Percentiles rank a stretch among this genome's conserved stretches.
Conservation (phyloP, 1,139 yeast species). For the Protomyces lactucae-debilis region DNA sequence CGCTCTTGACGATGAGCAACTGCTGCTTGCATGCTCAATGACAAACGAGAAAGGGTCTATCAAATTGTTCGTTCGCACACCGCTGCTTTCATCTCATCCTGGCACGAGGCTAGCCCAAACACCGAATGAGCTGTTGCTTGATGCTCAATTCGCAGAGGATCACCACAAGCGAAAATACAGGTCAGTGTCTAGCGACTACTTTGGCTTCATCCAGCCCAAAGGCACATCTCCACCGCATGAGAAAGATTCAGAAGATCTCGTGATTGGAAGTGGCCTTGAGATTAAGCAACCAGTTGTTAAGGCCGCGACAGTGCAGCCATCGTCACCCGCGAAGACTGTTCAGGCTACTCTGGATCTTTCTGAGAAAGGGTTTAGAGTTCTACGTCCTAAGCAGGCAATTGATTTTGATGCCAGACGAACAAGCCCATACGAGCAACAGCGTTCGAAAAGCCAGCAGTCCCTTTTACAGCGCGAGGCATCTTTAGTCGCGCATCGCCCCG, state of each 20-base stretch:
- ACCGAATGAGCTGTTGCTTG: neutral
- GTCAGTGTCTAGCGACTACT: neutral
- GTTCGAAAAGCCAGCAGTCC: neutral
- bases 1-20: slow-evolving; percentile 50
- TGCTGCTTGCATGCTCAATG: slow-evolving; percentile 42
- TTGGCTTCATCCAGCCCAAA: neutral
- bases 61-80: slow-evolving; percentile 8
- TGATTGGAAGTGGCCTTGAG: neutral
- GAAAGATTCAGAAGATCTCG: neutral
- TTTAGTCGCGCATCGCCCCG: slow-evolving; percentile 18
- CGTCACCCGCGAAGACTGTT: neutral
- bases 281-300: neutral
- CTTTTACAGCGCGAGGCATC: neutral
- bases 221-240: neutral
- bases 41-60: slow-evolving; percentile 12
- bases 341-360: neutral
- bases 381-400: slow-evolving; percentile 47
- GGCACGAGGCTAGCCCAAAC: neutral
- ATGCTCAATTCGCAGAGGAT: neutral
- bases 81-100: neutral
- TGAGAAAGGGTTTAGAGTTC: slow-evolving; percentile 8
- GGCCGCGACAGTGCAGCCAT: neutral
- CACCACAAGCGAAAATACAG: neutral
- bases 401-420: slow-evolving; percentile 76
- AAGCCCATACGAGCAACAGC: slow-evolving; percentile 55